phyloP scores from a whole-genome alignment of 768 basidiomycete genomes.

The Chalciporus sphaerocephalus region DNA sequence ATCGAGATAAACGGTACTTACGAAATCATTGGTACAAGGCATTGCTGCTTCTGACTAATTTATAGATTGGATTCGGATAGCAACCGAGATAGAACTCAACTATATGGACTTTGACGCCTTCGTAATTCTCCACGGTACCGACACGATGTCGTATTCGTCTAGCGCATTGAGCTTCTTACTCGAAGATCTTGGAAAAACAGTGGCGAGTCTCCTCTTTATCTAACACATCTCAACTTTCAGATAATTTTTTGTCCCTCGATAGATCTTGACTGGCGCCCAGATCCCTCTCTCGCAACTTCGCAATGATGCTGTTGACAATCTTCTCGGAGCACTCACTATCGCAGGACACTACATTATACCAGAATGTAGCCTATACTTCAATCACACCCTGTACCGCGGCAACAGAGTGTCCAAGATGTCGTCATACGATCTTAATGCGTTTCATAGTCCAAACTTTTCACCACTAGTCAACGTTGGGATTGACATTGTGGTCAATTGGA shows the following conservation, averaged over 20 bases:
- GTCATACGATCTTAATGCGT: slow-evolving; percentile 79
- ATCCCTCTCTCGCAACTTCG: slow-evolving; percentile 86
- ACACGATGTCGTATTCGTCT: slow-evolving; percentile 87
- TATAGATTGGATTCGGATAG: slow-evolving; percentile 85
- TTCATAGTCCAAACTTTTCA: slow-evolving; percentile 79
- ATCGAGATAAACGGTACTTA: slow-evolving; percentile 70
- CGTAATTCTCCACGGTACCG: slow-evolving; percentile 85
- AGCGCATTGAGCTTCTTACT: slow-evolving; percentile 88
- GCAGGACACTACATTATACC: slow-evolving; percentile 92
- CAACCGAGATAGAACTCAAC: slow-evolving; percentile 90
- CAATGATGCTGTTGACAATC: slow-evolving; percentile 93
- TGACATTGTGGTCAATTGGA: slow-evolving; percentile 87
- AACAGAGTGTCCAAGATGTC: slow-evolving; percentile 81
- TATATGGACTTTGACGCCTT: slow-evolving; percentile 86
- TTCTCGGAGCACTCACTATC: slow-evolving; percentile 83
- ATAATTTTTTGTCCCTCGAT: background rate
- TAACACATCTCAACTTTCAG: background rate
- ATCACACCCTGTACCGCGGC: slow-evolving; percentile 82
- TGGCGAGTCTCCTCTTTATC: slow-evolving; percentile 44
- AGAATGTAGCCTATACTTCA: slow-evolving; percentile 86
- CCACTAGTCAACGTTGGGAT: slow-evolving; percentile 87
- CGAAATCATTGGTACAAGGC: background rate
- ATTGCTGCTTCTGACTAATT: slow-evolving; percentile 6
- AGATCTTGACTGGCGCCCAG: slow-evolving; percentile 92
- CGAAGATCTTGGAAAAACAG: slow-evolving; percentile 89